Conservation (phyloP, 352 stramenopile species). For the Phytopythium oedochilum region DNA sequence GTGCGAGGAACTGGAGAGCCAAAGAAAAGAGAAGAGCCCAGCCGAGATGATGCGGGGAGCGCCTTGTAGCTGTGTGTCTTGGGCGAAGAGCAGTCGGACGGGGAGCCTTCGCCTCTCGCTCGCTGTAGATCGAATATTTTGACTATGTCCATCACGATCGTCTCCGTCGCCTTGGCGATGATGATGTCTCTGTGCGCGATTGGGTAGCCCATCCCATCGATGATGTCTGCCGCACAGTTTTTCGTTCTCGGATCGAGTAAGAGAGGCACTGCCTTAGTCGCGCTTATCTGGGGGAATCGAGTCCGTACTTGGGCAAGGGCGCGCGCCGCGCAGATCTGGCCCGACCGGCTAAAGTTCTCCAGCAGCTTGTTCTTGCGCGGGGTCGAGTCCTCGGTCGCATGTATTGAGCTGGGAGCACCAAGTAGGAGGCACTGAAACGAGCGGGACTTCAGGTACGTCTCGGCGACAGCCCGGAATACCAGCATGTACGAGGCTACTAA, state of each 20-base stretch:
- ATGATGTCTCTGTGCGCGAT: no score
- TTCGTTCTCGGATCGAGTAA: neutral
- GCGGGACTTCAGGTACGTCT: neutral
- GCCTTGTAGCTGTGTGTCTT: no score
- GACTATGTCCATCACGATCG: no score
- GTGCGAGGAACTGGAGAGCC: no score
- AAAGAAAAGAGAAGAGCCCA: no score
- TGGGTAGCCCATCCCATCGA: neutral
- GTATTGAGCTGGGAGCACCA: no score
- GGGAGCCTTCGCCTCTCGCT: no score
- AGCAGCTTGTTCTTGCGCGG: neutral
- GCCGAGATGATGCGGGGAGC: no score
- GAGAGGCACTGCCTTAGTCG: neutral
- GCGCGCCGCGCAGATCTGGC: neutral
- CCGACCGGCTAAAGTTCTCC: neutral
- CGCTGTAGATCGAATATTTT: no score
- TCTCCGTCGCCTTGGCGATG: no score
- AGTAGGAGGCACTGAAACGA: neutral
- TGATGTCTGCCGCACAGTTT: neutral
- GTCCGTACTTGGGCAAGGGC: neutral
- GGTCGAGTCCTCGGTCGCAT: no score
- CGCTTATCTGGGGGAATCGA: neutral
- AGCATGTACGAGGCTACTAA: slow-evolving; percentile 1
- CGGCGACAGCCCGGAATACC: neutral
- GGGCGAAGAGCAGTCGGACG: no score